Conservation (phyloP, 495 filamentous ascomycete species). For the Choiromyces venosus region DNA sequence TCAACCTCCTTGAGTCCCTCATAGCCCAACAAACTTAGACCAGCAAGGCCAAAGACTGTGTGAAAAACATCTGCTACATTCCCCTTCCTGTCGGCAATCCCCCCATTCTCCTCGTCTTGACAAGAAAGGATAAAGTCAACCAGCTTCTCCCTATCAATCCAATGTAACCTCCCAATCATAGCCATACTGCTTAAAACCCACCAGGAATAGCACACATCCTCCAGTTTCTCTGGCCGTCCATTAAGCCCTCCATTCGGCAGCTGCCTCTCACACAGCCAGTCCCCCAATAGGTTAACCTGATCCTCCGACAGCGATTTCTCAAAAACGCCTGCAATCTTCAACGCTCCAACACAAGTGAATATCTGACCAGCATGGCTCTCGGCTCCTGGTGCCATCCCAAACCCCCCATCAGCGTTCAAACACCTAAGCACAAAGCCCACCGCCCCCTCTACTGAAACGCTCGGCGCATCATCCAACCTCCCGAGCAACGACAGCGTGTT, state of each 20-base stretch:
- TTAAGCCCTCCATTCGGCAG: slow-evolving; percentile 82
- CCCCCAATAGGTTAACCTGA: slow-evolving; percentile 73
- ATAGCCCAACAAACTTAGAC: slow-evolving; percentile 73
- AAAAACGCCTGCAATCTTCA: slow-evolving; percentile 73
- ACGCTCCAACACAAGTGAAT: slow-evolving; percentile 86
- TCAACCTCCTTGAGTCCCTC: slow-evolving; percentile 75
- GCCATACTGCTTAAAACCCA: slow-evolving; percentile 87
- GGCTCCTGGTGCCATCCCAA: slow-evolving; percentile 78
- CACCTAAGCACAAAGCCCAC: slow-evolving; percentile 72
- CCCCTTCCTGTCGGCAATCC: slow-evolving; percentile 82
- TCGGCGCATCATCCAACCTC: slow-evolving; percentile 49
- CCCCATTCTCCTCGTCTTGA: slow-evolving; percentile 75
- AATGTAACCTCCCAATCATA: slow-evolving; percentile 78
- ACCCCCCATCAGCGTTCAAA: slow-evolving; percentile 88
- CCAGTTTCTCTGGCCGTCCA: slow-evolving; percentile 88
- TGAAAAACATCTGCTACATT: slow-evolving; percentile 98
- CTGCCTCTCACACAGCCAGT: slow-evolving; percentile 91
- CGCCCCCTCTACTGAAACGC: slow-evolving; percentile 72
- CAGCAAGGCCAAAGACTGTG: slow-evolving; percentile 81
- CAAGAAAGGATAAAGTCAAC: slow-evolving; percentile 73
- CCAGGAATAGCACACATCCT: slow-evolving; percentile 98
- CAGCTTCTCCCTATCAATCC: slow-evolving; percentile 80
- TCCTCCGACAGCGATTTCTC: slow-evolving; percentile 46
- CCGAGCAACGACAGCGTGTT: slow-evolving; percentile 78
- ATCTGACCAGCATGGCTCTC: slow-evolving; percentile 92